phyloP scores from a whole-genome alignment of 2,329 filamentous ascomycete species.

The Clarireedia homoeocarpa region DNA sequence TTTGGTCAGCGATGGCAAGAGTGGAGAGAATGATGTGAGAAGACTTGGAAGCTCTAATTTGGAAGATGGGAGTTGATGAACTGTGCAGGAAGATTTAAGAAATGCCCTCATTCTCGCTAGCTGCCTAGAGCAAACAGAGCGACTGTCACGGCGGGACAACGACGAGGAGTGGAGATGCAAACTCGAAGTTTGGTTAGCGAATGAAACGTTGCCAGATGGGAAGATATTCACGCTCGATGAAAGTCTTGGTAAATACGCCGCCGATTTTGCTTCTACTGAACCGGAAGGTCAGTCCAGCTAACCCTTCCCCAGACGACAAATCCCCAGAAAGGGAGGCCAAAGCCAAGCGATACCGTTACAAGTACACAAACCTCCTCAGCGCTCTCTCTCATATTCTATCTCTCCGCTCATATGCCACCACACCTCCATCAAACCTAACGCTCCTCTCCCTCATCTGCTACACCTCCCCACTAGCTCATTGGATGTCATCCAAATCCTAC shows the following conservation, averaged over 20 bases:
- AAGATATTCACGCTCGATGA: slow-evolving; percentile 19
- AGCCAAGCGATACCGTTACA: slow-evolving; percentile 12
- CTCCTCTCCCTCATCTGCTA: slow-evolving; percentile 32
- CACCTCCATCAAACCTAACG: slow-evolving; percentile 4
- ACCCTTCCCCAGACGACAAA: background rate
- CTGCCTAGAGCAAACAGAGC: slow-evolving; percentile 16
- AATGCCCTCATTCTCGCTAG: slow-evolving; percentile 19
- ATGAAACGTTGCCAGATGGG: slow-evolving; percentile 19
- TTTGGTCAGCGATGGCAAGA: slow-evolving; percentile 1
- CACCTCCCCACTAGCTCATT: slow-evolving; percentile 29
- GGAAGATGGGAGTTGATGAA: background rate
- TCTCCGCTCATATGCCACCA: background rate
- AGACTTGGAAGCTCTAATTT: background rate
- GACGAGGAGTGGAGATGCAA: slow-evolving; percentile 13
- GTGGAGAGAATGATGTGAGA: slow-evolving; percentile 5
- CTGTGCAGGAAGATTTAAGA: slow-evolving; percentile 18
- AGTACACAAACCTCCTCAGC: slow-evolving; percentile 14
- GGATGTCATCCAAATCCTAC: slow-evolving; percentile 32
- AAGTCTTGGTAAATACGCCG: slow-evolving; percentile 14
- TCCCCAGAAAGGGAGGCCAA: background rate
- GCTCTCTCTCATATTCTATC: slow-evolving; percentile 9
- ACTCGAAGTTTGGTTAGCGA: slow-evolving; percentile 20
- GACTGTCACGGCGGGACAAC: slow-evolving; percentile 6
- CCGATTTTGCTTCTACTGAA: background rate
- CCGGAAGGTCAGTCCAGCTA: background rate